Percentiles rank a stretch among this genome's conserved stretches.
Conservation (phyloP, 2,329 filamentous ascomycete species). For the Verticillium klebahnii region DNA sequence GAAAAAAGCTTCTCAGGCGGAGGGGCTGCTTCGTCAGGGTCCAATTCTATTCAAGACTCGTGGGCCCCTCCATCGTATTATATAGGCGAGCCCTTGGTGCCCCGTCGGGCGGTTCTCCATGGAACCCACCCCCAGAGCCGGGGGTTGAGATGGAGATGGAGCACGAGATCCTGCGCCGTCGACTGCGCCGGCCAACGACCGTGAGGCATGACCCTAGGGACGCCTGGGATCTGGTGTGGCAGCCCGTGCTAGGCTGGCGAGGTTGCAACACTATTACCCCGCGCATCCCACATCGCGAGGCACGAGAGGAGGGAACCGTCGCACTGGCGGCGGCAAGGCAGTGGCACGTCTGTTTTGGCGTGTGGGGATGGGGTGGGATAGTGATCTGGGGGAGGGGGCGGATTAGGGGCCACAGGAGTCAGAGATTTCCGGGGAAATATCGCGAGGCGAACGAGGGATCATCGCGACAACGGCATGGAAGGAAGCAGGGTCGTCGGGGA, state of each 20-base stretch:
- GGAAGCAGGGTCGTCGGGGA: neutral
- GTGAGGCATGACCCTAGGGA: neutral
- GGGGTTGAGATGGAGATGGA: neutral
- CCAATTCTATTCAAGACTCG: neutral
- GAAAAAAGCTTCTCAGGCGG: neutral
- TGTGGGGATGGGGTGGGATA: neutral
- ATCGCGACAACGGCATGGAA: neutral
- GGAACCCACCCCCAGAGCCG: neutral
- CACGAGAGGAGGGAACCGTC: neutral
- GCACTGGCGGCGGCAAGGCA: neutral
- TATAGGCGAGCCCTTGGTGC: neutral
- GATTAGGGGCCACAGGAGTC: neutral
- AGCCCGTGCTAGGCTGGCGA: neutral
- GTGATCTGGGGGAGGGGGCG: neutral
- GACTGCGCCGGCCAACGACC: neutral
- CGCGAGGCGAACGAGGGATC: neutral
- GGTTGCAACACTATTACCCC: neutral
- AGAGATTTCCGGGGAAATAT: neutral
- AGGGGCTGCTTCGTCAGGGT: neutral
- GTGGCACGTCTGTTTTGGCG: neutral
- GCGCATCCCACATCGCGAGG: neutral
- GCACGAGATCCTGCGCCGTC: neutral
- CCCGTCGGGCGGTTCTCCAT: neutral
- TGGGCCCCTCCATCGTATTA: neutral
- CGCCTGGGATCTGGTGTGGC: neutral